These are phyloP conservation scores for Trametes punicea DNA, from an alignment of 768 basidiomycete genomes.

Conservation along the genomic window DNA sequence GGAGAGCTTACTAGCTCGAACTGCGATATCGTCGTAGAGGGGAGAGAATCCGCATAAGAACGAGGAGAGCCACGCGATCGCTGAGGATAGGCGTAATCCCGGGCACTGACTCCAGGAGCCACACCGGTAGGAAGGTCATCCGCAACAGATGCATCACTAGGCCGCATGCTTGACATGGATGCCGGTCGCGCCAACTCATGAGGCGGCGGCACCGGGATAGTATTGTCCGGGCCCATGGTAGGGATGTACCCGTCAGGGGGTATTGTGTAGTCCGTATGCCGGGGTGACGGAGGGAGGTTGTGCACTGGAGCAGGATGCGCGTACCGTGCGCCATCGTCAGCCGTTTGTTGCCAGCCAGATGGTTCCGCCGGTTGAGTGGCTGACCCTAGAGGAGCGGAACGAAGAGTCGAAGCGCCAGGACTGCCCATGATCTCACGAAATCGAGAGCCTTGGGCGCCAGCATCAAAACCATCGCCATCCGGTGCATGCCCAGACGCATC, in stretches of 20 bases:
- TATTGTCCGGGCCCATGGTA: slow-evolving; percentile 13
- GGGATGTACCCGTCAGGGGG: slow-evolving; percentile 30
- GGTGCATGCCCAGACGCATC: background rate
- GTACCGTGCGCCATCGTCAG: slow-evolving; percentile 1
- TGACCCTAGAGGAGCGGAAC: slow-evolving; percentile 7
- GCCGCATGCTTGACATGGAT: slow-evolving; percentile 11
- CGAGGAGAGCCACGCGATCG: slow-evolving; percentile 15
- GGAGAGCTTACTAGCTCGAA: slow-evolving; percentile 27
- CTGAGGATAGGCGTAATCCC: slow-evolving; percentile 19
- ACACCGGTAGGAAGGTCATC: background rate
- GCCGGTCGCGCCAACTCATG: slow-evolving; percentile 13
- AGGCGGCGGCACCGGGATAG: slow-evolving; percentile 21
- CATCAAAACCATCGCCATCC: background rate
- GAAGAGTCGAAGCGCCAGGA: slow-evolving; percentile 20
- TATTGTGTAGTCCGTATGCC: slow-evolving; percentile 16
- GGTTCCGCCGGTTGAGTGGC: background rate
- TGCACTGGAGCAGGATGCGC: slow-evolving; percentile 13
- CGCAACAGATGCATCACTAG: background rate
- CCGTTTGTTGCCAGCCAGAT: slow-evolving; percentile 10
- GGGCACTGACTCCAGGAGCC: background rate
- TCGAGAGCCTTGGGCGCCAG: slow-evolving; percentile 24
- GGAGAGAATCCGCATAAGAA: slow-evolving; percentile 25
- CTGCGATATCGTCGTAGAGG: slow-evolving; percentile 25
- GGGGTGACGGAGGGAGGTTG: slow-evolving; percentile 19
- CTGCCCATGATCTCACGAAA: slow-evolving; percentile 26